Evolutionary conservation across 768 basidiomycete species (phyloP).

Genomic region (Lactarius hatsudake): DNA sequence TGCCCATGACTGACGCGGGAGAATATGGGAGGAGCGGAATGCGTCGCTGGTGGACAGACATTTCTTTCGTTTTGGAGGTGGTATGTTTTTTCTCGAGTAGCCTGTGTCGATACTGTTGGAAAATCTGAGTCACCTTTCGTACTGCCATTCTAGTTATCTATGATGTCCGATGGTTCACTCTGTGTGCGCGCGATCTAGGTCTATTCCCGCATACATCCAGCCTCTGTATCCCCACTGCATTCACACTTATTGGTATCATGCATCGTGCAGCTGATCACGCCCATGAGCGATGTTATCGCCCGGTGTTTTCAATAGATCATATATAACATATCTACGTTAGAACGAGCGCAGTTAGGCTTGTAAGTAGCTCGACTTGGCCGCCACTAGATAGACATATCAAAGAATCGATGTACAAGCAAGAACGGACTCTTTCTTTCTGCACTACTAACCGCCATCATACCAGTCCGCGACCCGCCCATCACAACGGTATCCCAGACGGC

Average conservation of each 20-base stretch:
- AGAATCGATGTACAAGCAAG: neutral
- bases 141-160: too few relatives aligned
- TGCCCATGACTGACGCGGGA: slow-evolving; percentile 56
- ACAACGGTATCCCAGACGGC: slow-evolving; percentile 24
- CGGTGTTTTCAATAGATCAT: neutral
- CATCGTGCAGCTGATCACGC: neutral
- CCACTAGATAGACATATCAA: neutral
- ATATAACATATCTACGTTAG: neutral
- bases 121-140: neutral
- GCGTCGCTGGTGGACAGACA: slow-evolving; percentile 38
- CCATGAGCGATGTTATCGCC: too few relatives aligned
- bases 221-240: neutral
- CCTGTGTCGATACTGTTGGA: neutral
- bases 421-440: neutral
- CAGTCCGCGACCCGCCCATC: slow-evolving; percentile 29
- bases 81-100: neutral
- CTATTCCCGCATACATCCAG: neutral
- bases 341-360: neutral
- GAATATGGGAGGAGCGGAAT: slow-evolving; percentile 38
- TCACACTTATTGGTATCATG: too few relatives aligned
- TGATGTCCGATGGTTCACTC: too few relatives aligned
- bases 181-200: too few relatives aligned
- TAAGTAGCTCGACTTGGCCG: too few relatives aligned
- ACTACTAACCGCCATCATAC: slow-evolving; percentile 5
- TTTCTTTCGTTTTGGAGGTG: slow-evolving; percentile 1